Evolutionary conservation across 768 basidiomycete genomes (phyloP), one percentile per base, ranked within the genome.

Genomic region (Hericium alpestre): DNA sequence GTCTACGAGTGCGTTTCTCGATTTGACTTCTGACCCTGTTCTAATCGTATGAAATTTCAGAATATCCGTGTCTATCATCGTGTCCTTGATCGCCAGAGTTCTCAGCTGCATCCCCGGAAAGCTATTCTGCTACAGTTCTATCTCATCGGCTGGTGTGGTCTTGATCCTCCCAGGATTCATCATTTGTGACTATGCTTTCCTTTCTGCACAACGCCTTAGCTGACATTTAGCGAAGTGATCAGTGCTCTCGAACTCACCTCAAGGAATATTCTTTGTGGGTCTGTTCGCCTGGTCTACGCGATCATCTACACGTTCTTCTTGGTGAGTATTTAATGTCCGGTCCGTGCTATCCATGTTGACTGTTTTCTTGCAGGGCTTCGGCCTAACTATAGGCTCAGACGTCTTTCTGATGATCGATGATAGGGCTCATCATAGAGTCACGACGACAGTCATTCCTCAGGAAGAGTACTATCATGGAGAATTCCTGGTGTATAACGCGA

Each of bases 111-210:
- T 93, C 51, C 81, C 79, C 4, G 84, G 83, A 4, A 73, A 82
- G 56, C 68, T 84, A 22, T 94, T 94, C 67, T 96, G 93, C 69
- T 96, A 92, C 71, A 87, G 86, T 52, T 86, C 93, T 3, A 83
- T 95, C 59, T 89, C 93, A 9, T 90, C 90, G 11, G 88, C 89
- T 37, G 90, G 90, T 1, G 87, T 94, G 9, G 88, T 93, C n/a
- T 78, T 90, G 50, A 91, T 95, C 60, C 79, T 94, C 13, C 92
- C 92, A 9, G 92, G 90, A 27, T 93, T 90, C 65, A 87, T 87
- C 12, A 79, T 90, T 56, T 71, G 89, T 89, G 65, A 71, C 87
- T 72, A 20, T 51, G 16, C 27, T 54, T 15, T 11, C 47, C 23
- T 39, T 10, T 38, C 16, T 20, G 15, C 5, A 39, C 51, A n/a